Conservation (phyloP, 805 yeast species). For the Yarrowia alimentaria region DNA sequence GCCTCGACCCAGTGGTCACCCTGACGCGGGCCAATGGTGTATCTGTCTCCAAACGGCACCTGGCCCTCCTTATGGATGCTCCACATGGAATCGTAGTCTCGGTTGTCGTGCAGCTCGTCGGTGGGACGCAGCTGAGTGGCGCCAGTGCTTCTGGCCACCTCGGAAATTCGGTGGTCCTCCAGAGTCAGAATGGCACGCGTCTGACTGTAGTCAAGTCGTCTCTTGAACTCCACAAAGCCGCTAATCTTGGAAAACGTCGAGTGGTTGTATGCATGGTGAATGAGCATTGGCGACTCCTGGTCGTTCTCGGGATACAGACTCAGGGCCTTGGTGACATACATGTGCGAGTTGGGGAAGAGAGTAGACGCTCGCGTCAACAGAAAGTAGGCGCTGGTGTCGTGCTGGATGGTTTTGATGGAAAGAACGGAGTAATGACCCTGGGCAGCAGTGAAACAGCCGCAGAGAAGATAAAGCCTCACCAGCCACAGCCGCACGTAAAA, state of each 20-base stretch:
- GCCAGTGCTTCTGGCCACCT: constrained; percentile 11
- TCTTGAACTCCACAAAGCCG: constrained; percentile 58
- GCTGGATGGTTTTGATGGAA: constrained; percentile 71
- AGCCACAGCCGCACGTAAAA: constrained; percentile 72
- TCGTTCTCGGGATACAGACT: constrained; percentile 56
- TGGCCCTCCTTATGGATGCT: constrained; percentile 46
- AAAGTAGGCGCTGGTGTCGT: constrained; percentile 59
- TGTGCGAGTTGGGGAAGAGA: constrained; percentile 45
- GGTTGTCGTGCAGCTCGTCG: constrained; percentile 45
- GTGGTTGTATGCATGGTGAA: constrained; percentile 55
- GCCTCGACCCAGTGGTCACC: constrained; percentile 41
- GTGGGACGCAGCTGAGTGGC: constrained; percentile 17
- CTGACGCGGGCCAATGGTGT: constrained; percentile 36
- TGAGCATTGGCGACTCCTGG: constrained; percentile 50
- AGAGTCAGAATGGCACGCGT: constrained; percentile 6
- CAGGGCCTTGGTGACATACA: constrained; percentile 44
- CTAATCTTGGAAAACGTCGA: constrained; percentile 63
- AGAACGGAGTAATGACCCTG: constrained; percentile 52
- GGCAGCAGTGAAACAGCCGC: constrained; percentile 58
- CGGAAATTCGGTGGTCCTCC: constrained; percentile 16
- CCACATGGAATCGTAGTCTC: constrained; percentile 59
- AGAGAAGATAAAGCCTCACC: constrained; percentile 55
- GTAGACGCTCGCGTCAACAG: constrained; percentile 51
- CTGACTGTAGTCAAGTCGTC: constrained; percentile 9
- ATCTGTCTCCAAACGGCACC: constrained; percentile 32